Percentiles rank a stretch among this genome's conserved stretches.
Evolutionary conservation across 139 green algal species (phyloP).

Genomic region (Chlorella vulgaris): DNA sequence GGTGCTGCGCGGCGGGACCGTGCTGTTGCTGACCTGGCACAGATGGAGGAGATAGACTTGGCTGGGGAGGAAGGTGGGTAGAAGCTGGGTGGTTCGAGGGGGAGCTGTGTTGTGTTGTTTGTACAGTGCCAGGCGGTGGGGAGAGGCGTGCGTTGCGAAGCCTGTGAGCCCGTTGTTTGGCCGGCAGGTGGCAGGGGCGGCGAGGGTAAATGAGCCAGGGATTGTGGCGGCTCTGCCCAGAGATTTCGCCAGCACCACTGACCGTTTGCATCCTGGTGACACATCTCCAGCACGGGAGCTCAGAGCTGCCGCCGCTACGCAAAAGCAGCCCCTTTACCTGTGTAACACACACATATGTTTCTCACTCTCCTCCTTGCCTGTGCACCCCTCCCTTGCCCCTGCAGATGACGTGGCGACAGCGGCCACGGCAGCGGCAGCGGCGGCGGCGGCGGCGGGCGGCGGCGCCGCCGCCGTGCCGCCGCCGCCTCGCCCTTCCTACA

Average conservation of each 20-base stretch:
- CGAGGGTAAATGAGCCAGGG: no score
- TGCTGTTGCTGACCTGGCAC: constrained; percentile 36
- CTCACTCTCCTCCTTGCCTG: no score
- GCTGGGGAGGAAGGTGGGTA: constrained; percentile 2
- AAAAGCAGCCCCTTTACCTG: no score
- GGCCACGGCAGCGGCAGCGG: no score
- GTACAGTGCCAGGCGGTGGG: not conserved
- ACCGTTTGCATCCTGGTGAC: not conserved
- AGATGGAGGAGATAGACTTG: constrained; percentile 34
- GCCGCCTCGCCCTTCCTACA: constrained; percentile 3
- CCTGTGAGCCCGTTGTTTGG: no score
- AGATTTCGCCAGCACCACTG: no score
- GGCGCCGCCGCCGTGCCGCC: not conserved
- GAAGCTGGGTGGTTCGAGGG: not conserved
- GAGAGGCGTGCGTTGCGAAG: no score
- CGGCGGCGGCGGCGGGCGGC: constrained; percentile 21
- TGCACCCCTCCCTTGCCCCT: not conserved
- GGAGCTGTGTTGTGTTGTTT: not conserved
- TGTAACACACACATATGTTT: no score
- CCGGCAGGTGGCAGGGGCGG: no score
- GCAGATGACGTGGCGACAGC: no score
- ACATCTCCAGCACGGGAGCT: not conserved
- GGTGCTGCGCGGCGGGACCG: constrained; percentile 26
- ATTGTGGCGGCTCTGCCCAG: no score
- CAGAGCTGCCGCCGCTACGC: not conserved